These are phyloP conservation scores for Trypanosoma cruzi DNA, from an alignment of 208 protist genomes.

Conservation along the genomic window DNA sequence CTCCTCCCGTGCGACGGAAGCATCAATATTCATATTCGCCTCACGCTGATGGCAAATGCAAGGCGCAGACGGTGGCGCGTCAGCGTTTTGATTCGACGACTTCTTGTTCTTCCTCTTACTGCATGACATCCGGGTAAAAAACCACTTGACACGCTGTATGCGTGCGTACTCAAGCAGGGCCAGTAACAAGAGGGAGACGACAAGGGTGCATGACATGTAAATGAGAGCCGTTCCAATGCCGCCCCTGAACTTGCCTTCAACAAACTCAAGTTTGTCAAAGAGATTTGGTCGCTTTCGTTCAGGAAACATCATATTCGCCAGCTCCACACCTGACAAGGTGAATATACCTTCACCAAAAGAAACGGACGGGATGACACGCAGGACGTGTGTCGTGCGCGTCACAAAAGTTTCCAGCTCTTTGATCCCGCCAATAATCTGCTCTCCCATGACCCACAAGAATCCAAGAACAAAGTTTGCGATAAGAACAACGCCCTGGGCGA, in stretches of 20 bases:
- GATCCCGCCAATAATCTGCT: constrained; percentile 54
- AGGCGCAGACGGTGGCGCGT: no score
- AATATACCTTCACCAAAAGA: constrained; percentile 80
- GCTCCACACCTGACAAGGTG: constrained; percentile 48
- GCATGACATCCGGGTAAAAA: constrained; percentile 13
- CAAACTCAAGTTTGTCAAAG: constrained; percentile 45
- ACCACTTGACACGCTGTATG: constrained; percentile 32
- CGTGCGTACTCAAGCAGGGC: constrained; percentile 62
- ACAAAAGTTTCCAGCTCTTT: constrained; percentile 47
- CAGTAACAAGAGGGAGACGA: constrained; percentile 51
- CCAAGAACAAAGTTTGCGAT: constrained; percentile 83
- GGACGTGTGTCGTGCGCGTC: constrained; percentile 43
- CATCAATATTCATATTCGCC: no score
- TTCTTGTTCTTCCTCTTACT: neutral
- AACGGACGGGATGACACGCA: constrained; percentile 73
- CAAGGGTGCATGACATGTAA: constrained; percentile 73
- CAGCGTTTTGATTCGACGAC: neutral
- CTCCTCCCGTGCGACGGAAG: constrained; percentile 49
- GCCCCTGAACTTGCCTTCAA: constrained; percentile 35
- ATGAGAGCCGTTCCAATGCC: constrained; percentile 71
- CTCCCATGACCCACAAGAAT: constrained; percentile 77
- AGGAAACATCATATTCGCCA: constrained; percentile 56
- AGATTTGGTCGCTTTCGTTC: constrained; percentile 32
- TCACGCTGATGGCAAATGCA: no score
- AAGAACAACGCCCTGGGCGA: constrained; percentile 78